These are phyloP conservation scores for Fusarium sp. DNA, from an alignment of 2,329 filamentous ascomycete genomes.

Conservation along the genomic window DNA sequence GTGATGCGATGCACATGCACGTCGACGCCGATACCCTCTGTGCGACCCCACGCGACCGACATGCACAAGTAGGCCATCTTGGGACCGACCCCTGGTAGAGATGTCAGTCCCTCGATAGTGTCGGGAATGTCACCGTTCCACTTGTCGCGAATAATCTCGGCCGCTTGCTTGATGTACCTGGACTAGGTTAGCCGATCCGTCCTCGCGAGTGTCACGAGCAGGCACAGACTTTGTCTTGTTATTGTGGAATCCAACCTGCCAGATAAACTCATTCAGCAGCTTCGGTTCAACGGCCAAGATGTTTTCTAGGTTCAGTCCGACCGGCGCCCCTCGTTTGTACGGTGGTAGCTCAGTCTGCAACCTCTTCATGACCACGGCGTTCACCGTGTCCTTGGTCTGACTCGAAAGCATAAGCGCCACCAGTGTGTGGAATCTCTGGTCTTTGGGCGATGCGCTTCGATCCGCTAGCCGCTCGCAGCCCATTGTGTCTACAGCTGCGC, in stretches of 20 bases:
- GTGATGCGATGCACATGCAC: conserved; percentile 95
- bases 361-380: conserved; percentile 79
- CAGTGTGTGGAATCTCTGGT: conserved; percentile 83
- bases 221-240: conserved; percentile 75
- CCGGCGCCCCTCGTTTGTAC: conserved; percentile 52
- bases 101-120: conserved; percentile 75
- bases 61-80: conserved; percentile 95
- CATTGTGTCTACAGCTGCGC: conserved; percentile 97
- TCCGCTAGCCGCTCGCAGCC: conserved; percentile 82
- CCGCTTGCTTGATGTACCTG: conserved; percentile 74
- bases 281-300: conserved; percentile 74
- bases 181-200: conserved; percentile 26
- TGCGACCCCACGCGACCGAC: conserved; percentile 70
- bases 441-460: conserved; percentile 56
- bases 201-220: background rate
- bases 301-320: conserved; percentile 75
- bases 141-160: conserved; percentile 73
- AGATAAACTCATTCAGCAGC: conserved; percentile 75
- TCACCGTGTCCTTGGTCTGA: conserved; percentile 93
- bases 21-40: conserved; percentile 86
- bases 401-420: conserved; percentile 88
- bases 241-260: conserved; percentile 90
- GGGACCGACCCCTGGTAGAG: conserved; percentile 85
- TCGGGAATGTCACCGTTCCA: conserved; percentile 80
- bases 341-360: conserved; percentile 77